Evolutionary conservation across 371 early-diverging fungal species (phyloP).

Genomic region (Lichtheimia ramosa): DNA sequence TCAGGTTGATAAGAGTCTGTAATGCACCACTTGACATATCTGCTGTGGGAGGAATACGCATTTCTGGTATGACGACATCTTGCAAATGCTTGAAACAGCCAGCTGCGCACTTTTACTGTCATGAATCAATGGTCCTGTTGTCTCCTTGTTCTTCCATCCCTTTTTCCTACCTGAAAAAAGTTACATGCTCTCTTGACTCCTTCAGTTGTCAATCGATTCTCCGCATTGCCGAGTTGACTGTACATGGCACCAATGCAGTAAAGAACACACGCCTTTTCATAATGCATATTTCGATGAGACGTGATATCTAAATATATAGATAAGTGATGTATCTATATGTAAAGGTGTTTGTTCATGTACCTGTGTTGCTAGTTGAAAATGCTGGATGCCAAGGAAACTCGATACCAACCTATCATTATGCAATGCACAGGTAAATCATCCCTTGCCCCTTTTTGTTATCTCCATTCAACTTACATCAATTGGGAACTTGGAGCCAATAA

Average conservation of each 20-base stretch:
- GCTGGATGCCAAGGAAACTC: slow-evolving; percentile 69
- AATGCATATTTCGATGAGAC: slow-evolving; percentile 69
- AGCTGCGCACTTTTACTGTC: slow-evolving; percentile 67
- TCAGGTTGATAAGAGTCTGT: slow-evolving; percentile 62
- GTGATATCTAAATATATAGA: slow-evolving; percentile 18
- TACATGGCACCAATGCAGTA: slow-evolving; percentile 86
- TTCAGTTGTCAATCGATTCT: slow-evolving; percentile 65
- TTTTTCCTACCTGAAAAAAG: slow-evolving; percentile 67
- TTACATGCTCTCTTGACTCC: slow-evolving; percentile 74
- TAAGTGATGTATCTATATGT: background rate
- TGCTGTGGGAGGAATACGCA: slow-evolving; percentile 51
- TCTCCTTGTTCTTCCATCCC: too few relatives aligned
- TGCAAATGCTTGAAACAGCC: slow-evolving; percentile 73
- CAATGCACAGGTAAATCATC: background rate
- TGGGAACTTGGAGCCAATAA: slow-evolving; percentile 78
- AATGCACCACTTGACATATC: slow-evolving; percentile 67
- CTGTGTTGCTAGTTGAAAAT: background rate
- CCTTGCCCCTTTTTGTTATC: background rate
- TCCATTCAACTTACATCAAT: slow-evolving; percentile 65
- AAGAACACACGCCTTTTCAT: slow-evolving; percentile 78
- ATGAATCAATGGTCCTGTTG: too few relatives aligned
- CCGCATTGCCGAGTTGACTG: slow-evolving; percentile 69
- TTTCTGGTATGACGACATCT: slow-evolving; percentile 55
- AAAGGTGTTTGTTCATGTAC: background rate
- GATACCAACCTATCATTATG: slow-evolving; percentile 50